Percentiles rank a stretch among this genome's conserved stretches.
These are phyloP conservation scores for Schizochytrium sp. DNA, from an alignment of 108 stramenopile species.

Conservation along the genomic window DNA sequence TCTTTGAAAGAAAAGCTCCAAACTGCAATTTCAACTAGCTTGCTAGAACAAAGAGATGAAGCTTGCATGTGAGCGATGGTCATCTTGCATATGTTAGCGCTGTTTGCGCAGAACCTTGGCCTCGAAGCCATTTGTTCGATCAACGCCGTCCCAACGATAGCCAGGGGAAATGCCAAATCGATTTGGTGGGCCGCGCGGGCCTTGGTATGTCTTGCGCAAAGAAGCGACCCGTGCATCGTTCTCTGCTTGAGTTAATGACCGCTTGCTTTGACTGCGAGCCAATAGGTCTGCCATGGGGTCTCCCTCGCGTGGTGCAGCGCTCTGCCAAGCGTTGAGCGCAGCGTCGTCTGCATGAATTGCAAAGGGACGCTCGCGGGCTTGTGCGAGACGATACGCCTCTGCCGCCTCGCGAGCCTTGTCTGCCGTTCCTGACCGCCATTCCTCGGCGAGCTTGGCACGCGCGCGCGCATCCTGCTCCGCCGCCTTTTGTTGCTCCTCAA, in stretches of 20 bases:
- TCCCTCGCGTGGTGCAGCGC: background rate
- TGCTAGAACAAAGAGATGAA: background rate
- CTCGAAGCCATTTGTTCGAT: constrained; percentile 91
- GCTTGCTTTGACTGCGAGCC: too few species aligned
- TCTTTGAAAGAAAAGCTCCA: too few species aligned
- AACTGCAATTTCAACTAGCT: too few species aligned
- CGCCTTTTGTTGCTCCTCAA: background rate
- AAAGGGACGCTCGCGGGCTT: background rate
- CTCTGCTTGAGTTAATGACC: background rate
- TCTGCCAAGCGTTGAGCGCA: background rate
- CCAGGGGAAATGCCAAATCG: constrained; percentile 85
- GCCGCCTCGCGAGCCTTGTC: background rate
- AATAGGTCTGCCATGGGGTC: background rate
- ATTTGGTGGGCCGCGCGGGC: constrained; percentile 82
- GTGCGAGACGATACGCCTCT: background rate
- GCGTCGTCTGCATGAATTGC: background rate
- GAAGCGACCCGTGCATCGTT: background rate
- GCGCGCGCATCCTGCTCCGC: background rate
- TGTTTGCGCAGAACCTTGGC: constrained; percentile 53
- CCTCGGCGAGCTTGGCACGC: background rate
- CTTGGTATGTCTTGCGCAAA: constrained; percentile 59
- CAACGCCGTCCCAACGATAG: constrained; percentile 95
- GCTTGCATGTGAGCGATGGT: background rate
- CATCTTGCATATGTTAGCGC: background rate
- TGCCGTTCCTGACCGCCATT: background rate